A percentile compares a stretch with the other conserved stretches of the same genome.
These are phyloP conservation scores for Ottelia alismoides DNA, from an alignment of 106 monocot genomes.

Conservation along the genomic window DNA sequence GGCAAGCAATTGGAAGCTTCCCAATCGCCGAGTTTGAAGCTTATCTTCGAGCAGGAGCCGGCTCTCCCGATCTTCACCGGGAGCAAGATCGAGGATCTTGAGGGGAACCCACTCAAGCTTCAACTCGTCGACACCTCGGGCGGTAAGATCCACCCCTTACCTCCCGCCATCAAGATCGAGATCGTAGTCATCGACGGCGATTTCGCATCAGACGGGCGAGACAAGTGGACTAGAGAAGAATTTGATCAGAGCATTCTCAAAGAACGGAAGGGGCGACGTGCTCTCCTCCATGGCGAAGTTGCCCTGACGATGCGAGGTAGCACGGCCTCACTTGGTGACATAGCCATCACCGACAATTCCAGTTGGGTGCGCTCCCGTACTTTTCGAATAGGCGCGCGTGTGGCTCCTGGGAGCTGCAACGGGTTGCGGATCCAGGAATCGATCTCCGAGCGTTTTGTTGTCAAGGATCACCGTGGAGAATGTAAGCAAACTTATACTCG, in stretches of 20 bases:
- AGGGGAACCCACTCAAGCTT: neutral
- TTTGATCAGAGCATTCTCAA: neutral
- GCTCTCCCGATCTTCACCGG: neutral
- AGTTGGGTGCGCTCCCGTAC: neutral
- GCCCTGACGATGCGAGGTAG: neutral
- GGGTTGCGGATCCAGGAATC: neutral
- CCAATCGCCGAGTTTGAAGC: neutral
- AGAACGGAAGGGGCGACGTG: neutral
- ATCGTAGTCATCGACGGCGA: neutral
- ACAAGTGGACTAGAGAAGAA: neutral
- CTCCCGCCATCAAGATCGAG: neutral
- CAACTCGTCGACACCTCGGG: neutral
- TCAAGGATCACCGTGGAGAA: constrained; percentile 4
- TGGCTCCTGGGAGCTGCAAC: neutral
- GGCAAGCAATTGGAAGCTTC: too few species aligned
- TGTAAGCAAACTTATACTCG: too few species aligned
- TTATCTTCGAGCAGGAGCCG: neutral
- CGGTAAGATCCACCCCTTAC: neutral
- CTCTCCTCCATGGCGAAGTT: neutral
- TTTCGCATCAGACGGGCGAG: neutral
- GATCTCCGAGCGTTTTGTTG: neutral
- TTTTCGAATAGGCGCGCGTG: neutral
- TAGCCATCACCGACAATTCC: neutral
- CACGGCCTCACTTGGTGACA: neutral
- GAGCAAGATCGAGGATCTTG: neutral